These are phyloP conservation scores for Sclerotinia trifoliorum DNA, from an alignment of 2,329 filamentous ascomycete species.

Conservation along the genomic window DNA sequence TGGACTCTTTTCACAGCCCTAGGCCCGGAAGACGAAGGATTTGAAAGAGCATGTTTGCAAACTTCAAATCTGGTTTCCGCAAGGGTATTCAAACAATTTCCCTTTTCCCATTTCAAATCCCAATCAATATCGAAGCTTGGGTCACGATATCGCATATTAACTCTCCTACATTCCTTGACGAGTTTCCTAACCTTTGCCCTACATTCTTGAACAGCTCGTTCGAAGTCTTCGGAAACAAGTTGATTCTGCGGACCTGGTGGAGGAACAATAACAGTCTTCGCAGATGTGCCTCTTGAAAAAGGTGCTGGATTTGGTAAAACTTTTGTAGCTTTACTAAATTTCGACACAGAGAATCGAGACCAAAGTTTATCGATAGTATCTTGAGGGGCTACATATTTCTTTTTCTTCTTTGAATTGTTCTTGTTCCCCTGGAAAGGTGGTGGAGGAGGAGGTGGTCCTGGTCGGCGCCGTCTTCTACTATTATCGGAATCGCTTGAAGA, in stretches of 20 bases:
- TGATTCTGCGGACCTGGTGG: conserved; percentile 55
- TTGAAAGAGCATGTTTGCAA: conserved; percentile 45
- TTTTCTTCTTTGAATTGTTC: conserved; percentile 49
- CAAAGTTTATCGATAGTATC: conserved; percentile 66
- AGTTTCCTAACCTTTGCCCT: conserved; percentile 61
- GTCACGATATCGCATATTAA: conserved; percentile 83
- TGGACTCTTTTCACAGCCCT: conserved; percentile 74
- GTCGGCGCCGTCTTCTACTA: conserved; percentile 13
- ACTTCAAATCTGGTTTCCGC: conserved; percentile 50
- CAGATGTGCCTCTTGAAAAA: conserved; percentile 14
- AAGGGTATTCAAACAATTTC: conserved; percentile 40
- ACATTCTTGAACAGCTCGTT: conserved; percentile 69
- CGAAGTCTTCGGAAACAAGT: conserved; percentile 61
- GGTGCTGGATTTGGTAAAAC: conserved; percentile 62
- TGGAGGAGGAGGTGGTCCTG: conserved; percentile 19
- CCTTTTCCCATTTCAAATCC: conserved; percentile 51
- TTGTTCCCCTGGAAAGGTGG: conserved; percentile 18
- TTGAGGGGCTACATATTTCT: conserved; percentile 59
- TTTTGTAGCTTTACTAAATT: conserved; percentile 63
- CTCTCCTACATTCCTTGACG: conserved; percentile 63
- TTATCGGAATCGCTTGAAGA: conserved; percentile 32
- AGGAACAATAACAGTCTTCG: conserved; percentile 22
- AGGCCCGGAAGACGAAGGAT: conserved; percentile 54
- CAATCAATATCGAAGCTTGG: conserved; percentile 68
- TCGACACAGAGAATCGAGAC: conserved; percentile 58